Evolutionary conservation across 1,284 basidiomycete genomes (phyloP).

Genomic region (Puccinia horiana): DNA sequence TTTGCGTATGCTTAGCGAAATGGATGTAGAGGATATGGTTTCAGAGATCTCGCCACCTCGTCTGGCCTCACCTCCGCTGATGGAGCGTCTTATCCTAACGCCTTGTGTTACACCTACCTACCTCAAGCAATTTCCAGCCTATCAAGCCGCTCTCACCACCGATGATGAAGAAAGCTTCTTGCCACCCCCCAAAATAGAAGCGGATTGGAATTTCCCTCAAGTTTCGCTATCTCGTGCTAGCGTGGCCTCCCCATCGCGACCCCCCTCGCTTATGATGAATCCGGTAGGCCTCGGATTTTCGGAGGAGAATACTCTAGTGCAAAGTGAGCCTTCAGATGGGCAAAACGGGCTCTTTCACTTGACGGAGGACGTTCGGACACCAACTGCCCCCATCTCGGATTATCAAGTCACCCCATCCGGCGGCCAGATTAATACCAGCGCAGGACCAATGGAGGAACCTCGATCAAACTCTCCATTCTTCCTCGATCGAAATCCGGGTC

Average conservation of each 20-base stretch:
- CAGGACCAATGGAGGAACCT: not conserved
- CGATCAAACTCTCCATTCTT: conserved; percentile 11
- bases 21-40: conserved; percentile 19
- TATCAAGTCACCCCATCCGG: not conserved
- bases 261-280: not conserved
- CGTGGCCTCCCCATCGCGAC: conserved; percentile 6
- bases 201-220: conserved; percentile 17
- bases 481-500: not conserved
- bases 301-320: not conserved
- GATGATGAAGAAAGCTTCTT: not conserved
- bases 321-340: not conserved
- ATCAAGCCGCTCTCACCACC: conserved; percentile 13
- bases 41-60: conserved; percentile 30
- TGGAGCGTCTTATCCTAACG: conserved; percentile 28
- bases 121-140: conserved; percentile 34
- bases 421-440: not conserved
- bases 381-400: conserved; percentile 8
- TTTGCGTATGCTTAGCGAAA: not conserved
- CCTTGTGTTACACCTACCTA: not conserved
- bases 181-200: conserved; percentile 21
- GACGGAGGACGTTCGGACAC: not conserved
- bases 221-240: conserved; percentile 23
- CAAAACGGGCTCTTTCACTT: not conserved
- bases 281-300: not conserved
- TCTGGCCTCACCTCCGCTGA: conserved; percentile 32